A percentile compares a stretch with the other conserved stretches of the same genome.
These are phyloP conservation scores for Rosa chinensis DNA, from an alignment of 306 rosid species.

Conservation along the genomic window DNA sequence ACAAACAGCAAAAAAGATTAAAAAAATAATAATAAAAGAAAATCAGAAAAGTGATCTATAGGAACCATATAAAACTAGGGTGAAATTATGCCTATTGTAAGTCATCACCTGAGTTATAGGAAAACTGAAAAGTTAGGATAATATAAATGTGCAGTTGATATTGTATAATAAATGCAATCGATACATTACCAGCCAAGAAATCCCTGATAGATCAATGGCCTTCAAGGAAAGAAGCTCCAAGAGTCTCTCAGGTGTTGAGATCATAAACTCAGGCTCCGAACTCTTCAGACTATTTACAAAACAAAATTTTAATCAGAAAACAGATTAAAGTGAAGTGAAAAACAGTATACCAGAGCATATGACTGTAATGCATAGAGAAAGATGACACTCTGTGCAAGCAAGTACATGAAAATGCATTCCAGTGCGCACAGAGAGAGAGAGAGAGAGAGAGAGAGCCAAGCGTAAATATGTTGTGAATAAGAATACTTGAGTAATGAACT, in stretches of 20 bases:
- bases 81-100: neutral
- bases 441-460: neutral
- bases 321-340: neutral
- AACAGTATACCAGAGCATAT: neutral
- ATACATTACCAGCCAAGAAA: slow-evolving; percentile 70
- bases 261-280: slow-evolving; percentile 95
- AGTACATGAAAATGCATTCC: neutral
- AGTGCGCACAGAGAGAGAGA: neutral
- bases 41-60: neutral
- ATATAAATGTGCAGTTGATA: neutral
- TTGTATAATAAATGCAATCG: neutral
- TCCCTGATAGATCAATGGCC: slow-evolving; percentile 84
- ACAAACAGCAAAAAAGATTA: neutral
- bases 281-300: slow-evolving; percentile 59
- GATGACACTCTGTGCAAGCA: neutral
- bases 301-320: slow-evolving; percentile 31
- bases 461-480: neutral
- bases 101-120: neutral
- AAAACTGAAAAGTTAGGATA: neutral
- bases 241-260: slow-evolving; percentile 94
- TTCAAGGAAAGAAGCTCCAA: slow-evolving; percentile 76
- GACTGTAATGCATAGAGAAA: neutral
- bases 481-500: neutral
- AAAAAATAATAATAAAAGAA: neutral
- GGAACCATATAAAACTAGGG: neutral